Evolutionary conservation across 2,329 filamentous ascomycete species (phyloP), one percentile per base, ranked within the genome.

Genomic region (Endocalyx cinctus): DNA sequence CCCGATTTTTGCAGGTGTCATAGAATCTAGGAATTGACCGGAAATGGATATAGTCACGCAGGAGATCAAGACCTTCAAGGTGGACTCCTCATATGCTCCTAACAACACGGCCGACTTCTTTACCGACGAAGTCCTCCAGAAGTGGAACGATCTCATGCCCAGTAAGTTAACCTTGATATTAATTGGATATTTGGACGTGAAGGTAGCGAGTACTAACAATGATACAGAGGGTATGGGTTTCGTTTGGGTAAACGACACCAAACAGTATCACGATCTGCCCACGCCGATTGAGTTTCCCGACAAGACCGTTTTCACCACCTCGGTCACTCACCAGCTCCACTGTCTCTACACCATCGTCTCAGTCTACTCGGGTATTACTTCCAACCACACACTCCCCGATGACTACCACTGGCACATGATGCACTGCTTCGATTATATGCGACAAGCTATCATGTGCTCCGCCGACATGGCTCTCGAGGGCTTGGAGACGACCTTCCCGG

Each of bases 361-460:
- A 43, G 66, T 60, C 5, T 67, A 66, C 51, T 65, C 63, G 0
- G 63, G 62, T 15, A 49, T 67, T 29, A 59, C 52, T 29, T 55
- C 60, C 3, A 55, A 56, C 37, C 57, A 61, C 39, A 43, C 55
- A 27, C 52, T 67, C 23, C 63, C 63, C 13, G 55, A 61, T 16
- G 64, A 67, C 41, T 61, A 66, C 48, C 62, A 67, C 48, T 66
- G 62, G 60, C 66, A 69, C 49, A 64, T 69, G 56, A 61, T 64
- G 33, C 66, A 69, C 54, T 70, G 66, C 55, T 66, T 69, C 48
- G 61, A 64, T 44, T 69, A 69, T 47, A 59, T 70, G 51, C 55
- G 66, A 10, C 62, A 69, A 47, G 62, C 62, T 25, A 62, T 70
- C 38, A 60, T 68, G 57, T 69, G 66, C 48, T 59, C 54, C 17